Percentiles rank a stretch among this genome's conserved stretches.
These are phyloP conservation scores for Phytophthora agathidicida DNA, from an alignment of 352 stramenopile species.

Conservation along the genomic window DNA sequence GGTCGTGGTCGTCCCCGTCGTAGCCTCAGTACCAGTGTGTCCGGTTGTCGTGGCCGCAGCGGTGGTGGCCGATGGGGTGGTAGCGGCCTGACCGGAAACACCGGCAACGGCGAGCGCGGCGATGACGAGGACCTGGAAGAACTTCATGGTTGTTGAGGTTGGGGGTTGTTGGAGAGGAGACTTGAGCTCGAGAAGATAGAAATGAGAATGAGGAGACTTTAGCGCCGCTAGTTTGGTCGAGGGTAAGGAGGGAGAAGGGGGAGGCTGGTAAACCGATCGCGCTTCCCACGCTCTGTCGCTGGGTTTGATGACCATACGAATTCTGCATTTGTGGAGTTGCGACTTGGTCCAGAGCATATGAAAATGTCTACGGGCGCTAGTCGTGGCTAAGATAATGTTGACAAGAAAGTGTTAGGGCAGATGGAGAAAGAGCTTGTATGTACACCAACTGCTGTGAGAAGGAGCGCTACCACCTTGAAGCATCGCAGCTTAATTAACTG, in stretches of 20 bases:
- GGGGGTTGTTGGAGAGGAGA: no score
- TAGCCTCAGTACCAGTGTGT: no score
- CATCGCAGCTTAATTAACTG: no score
- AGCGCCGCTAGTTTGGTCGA: background rate
- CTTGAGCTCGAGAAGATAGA: background rate
- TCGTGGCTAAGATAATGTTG: background rate
- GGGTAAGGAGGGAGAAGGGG: background rate
- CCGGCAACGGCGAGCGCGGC: conserved; percentile 29
- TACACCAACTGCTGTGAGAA: no score
- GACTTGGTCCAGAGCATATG: background rate
- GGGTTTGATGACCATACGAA: background rate
- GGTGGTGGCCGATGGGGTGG: background rate
- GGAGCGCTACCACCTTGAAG: no score
- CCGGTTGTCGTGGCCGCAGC: background rate
- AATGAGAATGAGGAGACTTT: background rate
- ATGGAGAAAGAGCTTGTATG: no score
- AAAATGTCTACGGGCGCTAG: background rate
- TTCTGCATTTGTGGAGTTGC: background rate
- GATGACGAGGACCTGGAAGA: conserved; percentile 34
- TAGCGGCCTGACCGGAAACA: conserved; percentile 18
- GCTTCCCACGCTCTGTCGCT: no score
- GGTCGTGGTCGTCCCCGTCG: background rate
- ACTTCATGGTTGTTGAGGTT: conserved; percentile 11
- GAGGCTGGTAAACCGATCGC: no score
- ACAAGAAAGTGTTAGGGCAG: background rate